Percentiles rank a stretch among this genome's conserved stretches.
Conservation (phyloP, 2,329 filamentous ascomycete species). For the Verticillium longisporum region DNA sequence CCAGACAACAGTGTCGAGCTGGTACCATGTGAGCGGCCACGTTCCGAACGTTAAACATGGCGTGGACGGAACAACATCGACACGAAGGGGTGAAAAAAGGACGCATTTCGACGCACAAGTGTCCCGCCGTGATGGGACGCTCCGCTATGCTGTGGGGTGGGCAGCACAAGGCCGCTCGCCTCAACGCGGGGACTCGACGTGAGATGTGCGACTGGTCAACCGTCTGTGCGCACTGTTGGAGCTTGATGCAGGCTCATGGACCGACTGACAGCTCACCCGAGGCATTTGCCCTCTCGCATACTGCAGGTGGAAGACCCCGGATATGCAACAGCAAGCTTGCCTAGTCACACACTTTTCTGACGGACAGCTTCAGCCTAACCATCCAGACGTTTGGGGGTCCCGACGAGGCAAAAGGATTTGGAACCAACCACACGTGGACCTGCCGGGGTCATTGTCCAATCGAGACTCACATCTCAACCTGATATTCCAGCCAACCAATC, state of each 20-base stretch:
- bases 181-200: too few relatives aligned
- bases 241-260: too few relatives aligned
- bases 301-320: too few relatives aligned
- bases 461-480: not conserved
- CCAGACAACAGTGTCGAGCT: not conserved
- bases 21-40: not conserved
- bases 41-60: not conserved
- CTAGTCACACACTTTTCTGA: too few relatives aligned
- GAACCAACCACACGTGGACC: not conserved
- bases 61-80: not conserved
- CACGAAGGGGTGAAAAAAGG: not conserved
- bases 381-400: not conserved
- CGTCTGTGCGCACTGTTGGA: too few relatives aligned
- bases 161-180: not conserved
- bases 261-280: too few relatives aligned
- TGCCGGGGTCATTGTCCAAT: not conserved
- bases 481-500: not conserved
- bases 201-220: too few relatives aligned
- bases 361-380: not conserved
- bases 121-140: not conserved
- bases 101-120: not conserved
- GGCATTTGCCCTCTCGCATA: too few relatives aligned
- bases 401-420: not conserved
- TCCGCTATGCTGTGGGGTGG: not conserved
- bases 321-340: too few relatives aligned